phyloP scores from a whole-genome alignment of 2,329 filamentous ascomycete species.

The Botrytis aclada region DNA sequence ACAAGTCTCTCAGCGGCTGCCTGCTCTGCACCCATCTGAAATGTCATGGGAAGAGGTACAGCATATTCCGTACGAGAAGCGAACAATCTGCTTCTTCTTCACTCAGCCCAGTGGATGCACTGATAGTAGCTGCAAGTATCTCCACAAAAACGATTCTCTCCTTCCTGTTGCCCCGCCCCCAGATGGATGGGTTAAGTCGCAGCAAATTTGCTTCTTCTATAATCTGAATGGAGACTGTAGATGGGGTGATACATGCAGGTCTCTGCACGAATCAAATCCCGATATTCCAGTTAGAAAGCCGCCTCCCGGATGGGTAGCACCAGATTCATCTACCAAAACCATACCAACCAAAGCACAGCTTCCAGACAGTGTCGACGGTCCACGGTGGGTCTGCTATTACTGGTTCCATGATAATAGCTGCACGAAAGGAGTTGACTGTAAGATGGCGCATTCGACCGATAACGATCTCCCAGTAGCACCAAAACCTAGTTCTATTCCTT shows the following conservation, averaged over 20 bases:
- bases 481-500: neutral
- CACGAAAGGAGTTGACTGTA: slow-evolving; percentile 5
- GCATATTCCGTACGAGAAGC: slow-evolving; percentile 10
- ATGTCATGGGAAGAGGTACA: slow-evolving; percentile 9
- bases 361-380: neutral
- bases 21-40: slow-evolving; percentile 13
- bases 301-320: neutral
- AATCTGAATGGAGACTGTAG: slow-evolving; percentile 8
- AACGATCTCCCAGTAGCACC: neutral
- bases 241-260: neutral
- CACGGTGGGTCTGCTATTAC: slow-evolving; percentile 2
- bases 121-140: neutral
- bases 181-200: neutral
- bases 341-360: neutral
- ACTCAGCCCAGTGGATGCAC: neutral
- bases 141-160: neutral
- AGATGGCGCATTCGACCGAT: slow-evolving; percentile 8
- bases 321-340: neutral
- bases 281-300: neutral
- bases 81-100: slow-evolving; percentile 1
- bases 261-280: neutral
- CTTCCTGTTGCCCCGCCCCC: neutral
- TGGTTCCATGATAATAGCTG: slow-evolving; percentile 20
- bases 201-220: slow-evolving; percentile 25
- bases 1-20: neutral